Base-by-base conservation (phyloP, 192 early-diverging fungal genomes). In the Chytriomyces confervae region DNA sequence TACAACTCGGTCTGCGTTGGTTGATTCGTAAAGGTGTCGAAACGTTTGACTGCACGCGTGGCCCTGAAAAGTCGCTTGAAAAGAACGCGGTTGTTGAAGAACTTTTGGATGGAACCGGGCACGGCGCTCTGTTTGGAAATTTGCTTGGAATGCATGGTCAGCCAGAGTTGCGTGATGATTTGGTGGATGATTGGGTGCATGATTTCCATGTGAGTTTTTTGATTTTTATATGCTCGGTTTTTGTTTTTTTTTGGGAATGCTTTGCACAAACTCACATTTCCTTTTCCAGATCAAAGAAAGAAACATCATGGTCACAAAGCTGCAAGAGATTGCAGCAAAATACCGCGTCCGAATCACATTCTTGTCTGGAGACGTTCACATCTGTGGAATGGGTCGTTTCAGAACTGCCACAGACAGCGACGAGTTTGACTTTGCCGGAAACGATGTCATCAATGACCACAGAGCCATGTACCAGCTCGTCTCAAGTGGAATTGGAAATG, bases 151-250 rank as follows among this genome's bases (percentile, higher is more conserved):
- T 89, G 51, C 93, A 94, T 85, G 94, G 93, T 64, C 93, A 94
- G 76, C 92, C 93, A 27, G 94, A 96, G 74, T 85, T 96, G 48
- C 80, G 91, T 27, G 95, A 96, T 80, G 95, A 96, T 74, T 84
- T 96, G 89, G 91, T 91, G 82, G 95, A 96, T 61, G 81, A 85
- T 27, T 85, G 81, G 82, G 81, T 79, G 7, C 81, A 82, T 61
- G 83, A 92, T 82, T 83, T 83, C 79, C 78, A 24, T 68, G 66
- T 50, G 49, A 51, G 18, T 23, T 36, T 13, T 23, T 18, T 67
- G 65, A 51, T 27, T 84, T 29, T 60, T 80, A 4, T 60, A 60
- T 27, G 24, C 24, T 27, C 24, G 24, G 24, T 27, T 60, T 60
- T 60, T 60, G 1, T 60, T 85, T 85, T 91, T 93, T 5, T 87